Evolutionary conservation across 495 filamentous ascomycete species (phyloP), one percentile per base, ranked within the genome.

Genomic region (Lepidopterella palustris): DNA sequence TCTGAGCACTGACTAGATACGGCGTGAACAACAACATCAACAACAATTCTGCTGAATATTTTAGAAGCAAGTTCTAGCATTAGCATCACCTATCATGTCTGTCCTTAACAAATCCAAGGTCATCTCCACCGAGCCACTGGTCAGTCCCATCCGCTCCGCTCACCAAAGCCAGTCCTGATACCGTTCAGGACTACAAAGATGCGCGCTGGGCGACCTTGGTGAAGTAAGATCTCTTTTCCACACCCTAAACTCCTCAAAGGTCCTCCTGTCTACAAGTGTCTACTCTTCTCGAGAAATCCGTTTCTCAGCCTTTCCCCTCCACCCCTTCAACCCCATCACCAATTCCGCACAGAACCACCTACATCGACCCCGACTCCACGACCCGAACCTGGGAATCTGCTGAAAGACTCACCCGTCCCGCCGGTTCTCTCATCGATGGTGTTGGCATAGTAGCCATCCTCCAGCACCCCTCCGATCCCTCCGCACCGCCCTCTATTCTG

Each of bases 361-460:
- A 70, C 67, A 65, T 53, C 24, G 67, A 68, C 45, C 68, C 68
- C 1, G 15, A 56, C 10, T 65, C 68, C 62, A 51, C 53, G 1
- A 28, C 49, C 9, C 69, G 68, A 0, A 63, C 56, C 6, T 70
- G 68, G 69, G 69, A 71, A 51, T 66, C 61, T 10, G 55, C 56
- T 25, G 40, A 66, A n/a, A 61, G 69, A 18, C 67, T 61, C 31
- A 70, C 68, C 4, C 64, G 65, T 2, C 69, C 69, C 9, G 29
- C 20, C 1, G 62, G 60, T 50, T 81, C 82, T 45, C 79, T 80
- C 25, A 87, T 95, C 50, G 92, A 96, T 68, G 92, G 88, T 47
- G 92, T 96, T 1, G 90, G 90, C 20, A 92, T 96, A 53, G 82
- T 95, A 18, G 89, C 90, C 25, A 89, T 97, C 63, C 73, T 97